phyloP scores from a whole-genome alignment of 352 stramenopile genomes.

The Pythium guiyangense region DNA sequence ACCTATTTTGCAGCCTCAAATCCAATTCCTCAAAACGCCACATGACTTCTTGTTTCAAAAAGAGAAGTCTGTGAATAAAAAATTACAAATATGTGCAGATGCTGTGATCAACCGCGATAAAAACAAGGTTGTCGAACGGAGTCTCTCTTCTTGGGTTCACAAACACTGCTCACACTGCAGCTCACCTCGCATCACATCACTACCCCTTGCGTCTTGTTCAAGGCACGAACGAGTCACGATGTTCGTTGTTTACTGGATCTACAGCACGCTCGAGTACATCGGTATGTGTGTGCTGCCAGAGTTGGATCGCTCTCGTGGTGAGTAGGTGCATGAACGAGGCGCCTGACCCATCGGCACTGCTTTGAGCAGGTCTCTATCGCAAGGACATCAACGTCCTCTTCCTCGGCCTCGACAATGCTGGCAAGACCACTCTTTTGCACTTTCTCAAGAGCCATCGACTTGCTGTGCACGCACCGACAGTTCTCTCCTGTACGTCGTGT shows the following conservation, averaged over 20 bases:
- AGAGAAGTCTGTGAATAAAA: too few species aligned
- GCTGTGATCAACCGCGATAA: too few species aligned
- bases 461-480: constrained; percentile 93
- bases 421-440: constrained; percentile 99
- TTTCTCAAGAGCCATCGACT: constrained; percentile 99
- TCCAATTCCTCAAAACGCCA: too few species aligned
- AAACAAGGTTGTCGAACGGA: too few species aligned
- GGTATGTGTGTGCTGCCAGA: constrained; percentile 45
- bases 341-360: too few species aligned
- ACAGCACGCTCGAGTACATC: constrained; percentile 90
- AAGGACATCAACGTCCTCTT: constrained; percentile 99
- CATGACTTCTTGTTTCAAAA: too few species aligned
- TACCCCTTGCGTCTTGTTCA: neutral
- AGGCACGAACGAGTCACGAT: constrained; percentile 32
- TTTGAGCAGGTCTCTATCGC: constrained; percentile 94
- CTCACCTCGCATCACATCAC: neutral
- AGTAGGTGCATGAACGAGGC: too few species aligned
- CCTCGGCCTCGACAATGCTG: constrained; percentile 98
- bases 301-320: too few species aligned
- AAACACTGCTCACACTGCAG: too few species aligned
- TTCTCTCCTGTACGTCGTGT: constrained; percentile 88
- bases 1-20: too few species aligned
- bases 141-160: too few species aligned
- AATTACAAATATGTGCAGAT: too few species aligned
- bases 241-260: constrained; percentile 97